Percentiles rank a stretch among this genome's conserved stretches.
Conservation (phyloP, 2,329 filamentous ascomycete genomes). For the Dactylella cylindrospora region DNA sequence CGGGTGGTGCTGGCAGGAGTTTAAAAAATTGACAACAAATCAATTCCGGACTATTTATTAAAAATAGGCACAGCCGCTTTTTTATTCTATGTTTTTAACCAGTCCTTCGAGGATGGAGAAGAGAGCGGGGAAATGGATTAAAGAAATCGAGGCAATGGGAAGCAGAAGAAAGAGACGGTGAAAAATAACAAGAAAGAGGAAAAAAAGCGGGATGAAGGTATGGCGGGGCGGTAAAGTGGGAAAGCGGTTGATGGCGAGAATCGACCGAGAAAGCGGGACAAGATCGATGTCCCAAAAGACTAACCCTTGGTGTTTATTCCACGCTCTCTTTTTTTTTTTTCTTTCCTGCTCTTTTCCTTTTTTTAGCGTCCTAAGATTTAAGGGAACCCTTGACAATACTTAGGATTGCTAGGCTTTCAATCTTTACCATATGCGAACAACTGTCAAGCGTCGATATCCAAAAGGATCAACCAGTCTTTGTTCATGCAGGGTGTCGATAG, state of each 20-base stretch:
- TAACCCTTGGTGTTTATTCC: constrained; percentile 1
- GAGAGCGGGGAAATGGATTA: too few species aligned
- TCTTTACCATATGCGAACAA: constrained; percentile 33
- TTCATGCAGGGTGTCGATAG: constrained; percentile 28
- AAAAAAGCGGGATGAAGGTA: constrained; percentile 19
- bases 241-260: too few species aligned
- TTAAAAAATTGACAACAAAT: constrained; percentile 42
- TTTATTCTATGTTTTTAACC: too few species aligned
- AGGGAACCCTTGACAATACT: constrained; percentile 5
- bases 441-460: constrained; percentile 24
- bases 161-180: constrained; percentile 3
- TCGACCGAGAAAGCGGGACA: constrained; percentile 33
- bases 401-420: constrained; percentile 36
- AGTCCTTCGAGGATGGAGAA: too few species aligned
- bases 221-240: constrained; percentile 21
- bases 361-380: too few species aligned
- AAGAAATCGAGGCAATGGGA: too few species aligned
- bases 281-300: too few species aligned
- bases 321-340: constrained; percentile 3
- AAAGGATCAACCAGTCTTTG: not conserved
- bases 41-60: too few species aligned
- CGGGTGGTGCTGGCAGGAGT: constrained; percentile 40
- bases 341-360: not conserved
- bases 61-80: too few species aligned
- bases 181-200: constrained; percentile 6